These are phyloP conservation scores for Passalora sequoiae DNA, from an alignment of 2,329 filamentous ascomycete species.

Conservation along the genomic window DNA sequence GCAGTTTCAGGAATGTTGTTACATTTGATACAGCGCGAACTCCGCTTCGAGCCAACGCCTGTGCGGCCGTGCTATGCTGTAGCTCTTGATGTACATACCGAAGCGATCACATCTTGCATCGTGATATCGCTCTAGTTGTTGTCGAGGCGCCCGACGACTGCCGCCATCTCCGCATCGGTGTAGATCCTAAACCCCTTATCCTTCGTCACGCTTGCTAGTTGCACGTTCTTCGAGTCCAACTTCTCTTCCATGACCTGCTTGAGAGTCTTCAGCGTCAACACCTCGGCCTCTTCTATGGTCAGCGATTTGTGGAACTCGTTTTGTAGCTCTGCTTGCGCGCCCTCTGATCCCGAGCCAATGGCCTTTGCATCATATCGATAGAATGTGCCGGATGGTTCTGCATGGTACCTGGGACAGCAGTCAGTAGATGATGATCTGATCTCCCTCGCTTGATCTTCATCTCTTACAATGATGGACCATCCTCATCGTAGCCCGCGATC, in stretches of 20 bases:
- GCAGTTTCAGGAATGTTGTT: no score
- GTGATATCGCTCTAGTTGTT: no score
- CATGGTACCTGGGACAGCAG: slow-evolving; percentile 68
- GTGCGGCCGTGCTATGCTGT: no score
- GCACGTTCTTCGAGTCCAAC: slow-evolving; percentile 96
- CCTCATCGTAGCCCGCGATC: slow-evolving; percentile 95
- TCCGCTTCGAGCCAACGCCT: no score
- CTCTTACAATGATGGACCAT: slow-evolving; percentile 77
- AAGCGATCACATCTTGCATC: no score
- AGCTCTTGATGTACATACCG: no score
- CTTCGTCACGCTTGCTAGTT: slow-evolving; percentile 94
- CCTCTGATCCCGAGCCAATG: slow-evolving; percentile 94
- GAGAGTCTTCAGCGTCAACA: slow-evolving; percentile 89
- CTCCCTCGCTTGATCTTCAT: no score
- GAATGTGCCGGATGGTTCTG: slow-evolving; percentile 95
- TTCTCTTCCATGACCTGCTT: slow-evolving; percentile 99
- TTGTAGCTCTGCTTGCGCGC: slow-evolving; percentile 94
- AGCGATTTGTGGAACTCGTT: slow-evolving; percentile 99
- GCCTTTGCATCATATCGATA: slow-evolving; percentile 99
- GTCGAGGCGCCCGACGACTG: slow-evolving; percentile 74
- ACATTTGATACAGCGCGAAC: no score
- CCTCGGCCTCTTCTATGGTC: slow-evolving; percentile 87
- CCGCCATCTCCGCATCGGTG: slow-evolving; percentile 93
- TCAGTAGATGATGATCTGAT: neutral
- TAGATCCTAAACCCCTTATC: slow-evolving; percentile 99